phyloP scores from a whole-genome alignment of 768 basidiomycete species.

The Infundibulicybe gibba region DNA sequence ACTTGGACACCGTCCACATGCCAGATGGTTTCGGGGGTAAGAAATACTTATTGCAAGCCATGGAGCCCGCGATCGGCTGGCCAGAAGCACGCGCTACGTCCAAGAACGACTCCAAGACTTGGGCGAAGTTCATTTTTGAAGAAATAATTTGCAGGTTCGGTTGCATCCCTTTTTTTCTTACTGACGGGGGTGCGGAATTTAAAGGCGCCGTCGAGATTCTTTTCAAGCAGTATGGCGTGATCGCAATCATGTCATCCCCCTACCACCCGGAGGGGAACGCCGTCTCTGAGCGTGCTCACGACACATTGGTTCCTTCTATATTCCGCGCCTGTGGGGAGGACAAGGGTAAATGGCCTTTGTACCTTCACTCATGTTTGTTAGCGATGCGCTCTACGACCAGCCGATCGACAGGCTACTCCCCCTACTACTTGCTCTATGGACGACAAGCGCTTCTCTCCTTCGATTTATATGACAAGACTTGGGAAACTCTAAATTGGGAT shows the following conservation, averaged over 20 bases:
- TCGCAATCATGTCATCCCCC: conserved; percentile 20
- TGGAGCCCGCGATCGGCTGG: conserved; percentile 16
- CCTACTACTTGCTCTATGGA: conserved; percentile 27
- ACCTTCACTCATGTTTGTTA: conserved; percentile 17
- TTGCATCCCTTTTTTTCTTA: conserved; percentile 10
- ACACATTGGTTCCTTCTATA: conserved; percentile 15
- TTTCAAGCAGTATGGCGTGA: conserved; percentile 16
- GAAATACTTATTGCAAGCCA: conserved; percentile 21
- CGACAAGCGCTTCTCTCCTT: conserved; percentile 22
- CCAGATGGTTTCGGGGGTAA: conserved; percentile 12
- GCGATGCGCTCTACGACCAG: conserved; percentile 19
- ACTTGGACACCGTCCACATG: conserved; percentile 26
- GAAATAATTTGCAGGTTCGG: conserved; percentile 22
- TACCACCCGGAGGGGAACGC: conserved; percentile 27
- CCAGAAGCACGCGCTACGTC: conserved; percentile 13
- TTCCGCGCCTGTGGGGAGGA: conserved; percentile 15
- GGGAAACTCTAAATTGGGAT: conserved; percentile 22
- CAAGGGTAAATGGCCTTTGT: conserved; percentile 20
- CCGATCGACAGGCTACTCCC: conserved; percentile 23
- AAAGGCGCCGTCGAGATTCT: conserved; percentile 18
- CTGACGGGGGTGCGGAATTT: conserved; percentile 28
- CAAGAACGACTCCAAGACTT: conserved; percentile 4
- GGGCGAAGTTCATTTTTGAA: conserved; percentile 26
- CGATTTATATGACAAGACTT: conserved; percentile 22
- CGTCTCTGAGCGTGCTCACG: conserved; percentile 22